Conservation (phyloP, 495 filamentous ascomycete species). For the Tuber brumale region DNA sequence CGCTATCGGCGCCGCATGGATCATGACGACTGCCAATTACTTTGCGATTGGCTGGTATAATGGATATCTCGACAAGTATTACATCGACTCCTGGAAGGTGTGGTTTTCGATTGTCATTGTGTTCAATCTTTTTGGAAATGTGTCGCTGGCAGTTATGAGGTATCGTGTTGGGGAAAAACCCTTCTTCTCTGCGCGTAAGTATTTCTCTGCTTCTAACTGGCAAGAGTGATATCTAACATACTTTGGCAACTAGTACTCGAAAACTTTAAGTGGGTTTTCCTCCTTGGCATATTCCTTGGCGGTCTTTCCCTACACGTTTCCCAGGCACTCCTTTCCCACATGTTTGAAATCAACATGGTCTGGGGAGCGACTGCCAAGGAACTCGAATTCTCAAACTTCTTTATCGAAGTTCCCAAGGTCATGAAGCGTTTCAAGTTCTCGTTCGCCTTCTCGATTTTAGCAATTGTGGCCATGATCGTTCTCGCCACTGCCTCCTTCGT, state of each 20-base stretch:
- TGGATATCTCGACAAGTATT: slow-evolving; percentile 67
- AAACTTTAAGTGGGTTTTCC: slow-evolving; percentile 66
- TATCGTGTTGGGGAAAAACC: slow-evolving; percentile 58
- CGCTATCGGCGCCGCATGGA: slow-evolving; percentile 71
- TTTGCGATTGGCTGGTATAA: slow-evolving; percentile 72
- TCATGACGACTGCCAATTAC: slow-evolving; percentile 71
- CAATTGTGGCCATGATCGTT: slow-evolving; percentile 60
- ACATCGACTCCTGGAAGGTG: slow-evolving; percentile 68
- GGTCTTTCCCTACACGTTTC: slow-evolving; percentile 63
- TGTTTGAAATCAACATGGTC: slow-evolving; percentile 67
- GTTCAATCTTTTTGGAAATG: slow-evolving; percentile 62
- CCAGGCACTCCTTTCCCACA: slow-evolving; percentile 61
- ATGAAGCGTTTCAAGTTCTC: slow-evolving; percentile 70
- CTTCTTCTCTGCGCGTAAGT: slow-evolving; percentile 46
- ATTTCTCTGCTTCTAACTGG: neutral
- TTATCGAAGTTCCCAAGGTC: slow-evolving; percentile 71
- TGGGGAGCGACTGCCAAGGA: slow-evolving; percentile 69
- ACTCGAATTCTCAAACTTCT: slow-evolving; percentile 51
- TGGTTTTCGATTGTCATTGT: slow-evolving; percentile 68
- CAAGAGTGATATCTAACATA: neutral
- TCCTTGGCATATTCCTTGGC: slow-evolving; percentile 64
- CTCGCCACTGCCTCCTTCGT: slow-evolving; percentile 59
- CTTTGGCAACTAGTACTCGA: slow-evolving; percentile 54
- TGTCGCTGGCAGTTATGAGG: slow-evolving; percentile 60
- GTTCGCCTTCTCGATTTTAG: slow-evolving; percentile 57